Base-by-base conservation (phyloP, 192 early-diverging fungal species). In the Backusella mclennaniae region DNA sequence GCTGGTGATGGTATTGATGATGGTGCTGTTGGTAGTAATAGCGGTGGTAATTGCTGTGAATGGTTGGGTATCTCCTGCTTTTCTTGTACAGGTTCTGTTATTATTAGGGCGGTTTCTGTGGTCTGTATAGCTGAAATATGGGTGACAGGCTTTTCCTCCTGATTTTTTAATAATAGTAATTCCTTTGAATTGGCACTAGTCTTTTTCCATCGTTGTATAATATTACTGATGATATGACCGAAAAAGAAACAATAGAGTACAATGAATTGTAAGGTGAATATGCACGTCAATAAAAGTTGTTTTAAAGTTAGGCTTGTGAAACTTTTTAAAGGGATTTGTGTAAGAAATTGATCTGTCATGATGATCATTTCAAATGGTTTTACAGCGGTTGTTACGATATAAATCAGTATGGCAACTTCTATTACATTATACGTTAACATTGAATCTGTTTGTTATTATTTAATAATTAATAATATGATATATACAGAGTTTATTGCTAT, bases 241-340 rank as follows among this genome's bases (percentile, higher is more conserved):
- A 63, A 63, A 63, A 63, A 63, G 56, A 63, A 63, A 26, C 56
- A 63, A 11, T 63, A 63, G 23, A 63, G 56, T 63, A 63, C 56
- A 63, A 63, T 63, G 56, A 63, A 63, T 63, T 63, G 56, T 63
- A 63, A 29, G 12, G 56, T 63, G 29, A 26, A 63, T 63, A 63
- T 63, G 26, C 56, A 63, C 4, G 56, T 63, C 56, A 63, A 14
- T 29, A 63, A 29, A 26, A 63, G 56, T 14, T 63, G 56, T 23
- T 29, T 63, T 29, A 63, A 26, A 23, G 56, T 63, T 26, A 63
- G 1, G 11, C 11, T 11, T 14, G 56, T 63, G 8, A 26, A 23
- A 26, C 23, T 63, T 14, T 29, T 63, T 29, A 63, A 26, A 29
- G 56, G 56, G 0, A 63, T 63, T 14, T 63, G 56, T 63, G 56